Base-by-base conservation (phyloP, 805 yeast species). In the Yamadazyma sp. region DNA sequence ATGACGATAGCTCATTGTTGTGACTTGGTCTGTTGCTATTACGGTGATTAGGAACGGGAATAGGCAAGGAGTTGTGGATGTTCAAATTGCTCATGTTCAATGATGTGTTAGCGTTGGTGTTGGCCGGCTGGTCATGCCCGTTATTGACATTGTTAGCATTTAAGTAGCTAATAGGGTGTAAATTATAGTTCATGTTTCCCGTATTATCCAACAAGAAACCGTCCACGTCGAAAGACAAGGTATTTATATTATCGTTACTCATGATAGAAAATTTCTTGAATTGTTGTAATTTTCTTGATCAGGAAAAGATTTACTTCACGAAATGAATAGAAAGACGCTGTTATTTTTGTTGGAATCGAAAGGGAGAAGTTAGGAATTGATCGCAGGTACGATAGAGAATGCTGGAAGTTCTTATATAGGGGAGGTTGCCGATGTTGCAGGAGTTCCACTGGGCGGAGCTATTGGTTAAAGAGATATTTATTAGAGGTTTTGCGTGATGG, bases 81-180 rank as follows among this genome's bases (percentile, higher is more conserved):
- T 30, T 40, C 16, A 30, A 22, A 23, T 35, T 40, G 20, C 31
- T 34, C 29, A 27, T 20, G 14, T 33, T 32, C 29, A 32, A 28
- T 9, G 31, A 14, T 14, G 12, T 20, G 14, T 13, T 6, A 12
- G 17, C n/a, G 21, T 24, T 31, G 6, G 27, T 13, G 18, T 23
- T 26, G 10, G 27, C 4, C 5, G 25, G 35, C 6, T 21, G 33
- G 2, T 27, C 37, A 20, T 21, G 38, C 21, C 32, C 21, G 19
- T 10, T 19, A 29, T 35, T 37, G 22, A 35, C 31, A 34, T 28
- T 32, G 18, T 31, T 37, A 10, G 73, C 72, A 52, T 68, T 68
- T 29, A 68, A 58, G 42, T 68, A 68, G 19, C 71, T 55, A 20
- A 68, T 61, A n/a, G 74, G 74, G 46, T 68, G 74, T 33, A 67